Percentiles rank a stretch among this genome's conserved stretches.
These are phyloP conservation scores for Hemileccinum impolitum DNA, from an alignment of 768 basidiomycete species.

Conservation along the genomic window DNA sequence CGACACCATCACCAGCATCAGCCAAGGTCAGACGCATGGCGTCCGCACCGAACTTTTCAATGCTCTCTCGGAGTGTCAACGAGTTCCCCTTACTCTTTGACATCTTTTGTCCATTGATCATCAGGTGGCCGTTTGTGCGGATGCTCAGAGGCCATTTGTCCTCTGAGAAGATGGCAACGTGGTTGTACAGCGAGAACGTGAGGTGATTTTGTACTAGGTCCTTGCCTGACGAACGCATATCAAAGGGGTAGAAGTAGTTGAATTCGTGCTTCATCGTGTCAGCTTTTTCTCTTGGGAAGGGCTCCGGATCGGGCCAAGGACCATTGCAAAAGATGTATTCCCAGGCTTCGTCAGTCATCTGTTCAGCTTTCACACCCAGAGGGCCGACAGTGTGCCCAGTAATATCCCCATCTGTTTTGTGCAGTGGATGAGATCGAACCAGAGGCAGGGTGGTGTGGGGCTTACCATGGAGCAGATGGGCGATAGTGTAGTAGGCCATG, in stretches of 20 bases:
- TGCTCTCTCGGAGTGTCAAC: conserved; percentile 82
- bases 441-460: neutral
- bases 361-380: conserved; percentile 79
- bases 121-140: conserved; percentile 93
- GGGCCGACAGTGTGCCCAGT: conserved; percentile 79
- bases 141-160: conserved; percentile 90
- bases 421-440: conserved; percentile 7
- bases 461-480: conserved; percentile 88
- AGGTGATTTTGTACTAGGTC: conserved; percentile 95
- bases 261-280: conserved; percentile 87
- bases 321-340: conserved; percentile 86
- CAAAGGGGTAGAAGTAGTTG: conserved; percentile 97
- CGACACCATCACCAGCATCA: conserved; percentile 95
- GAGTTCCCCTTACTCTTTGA: conserved; percentile 96
- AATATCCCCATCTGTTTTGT: conserved; percentile 55
- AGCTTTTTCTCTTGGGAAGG: conserved; percentile 71
- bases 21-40: conserved; percentile 89
- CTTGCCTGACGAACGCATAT: conserved; percentile 96
- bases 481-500: conserved; percentile 96
- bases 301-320: conserved; percentile 64
- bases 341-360: conserved; percentile 98
- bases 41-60: conserved; percentile 96
- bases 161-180: conserved; percentile 86
- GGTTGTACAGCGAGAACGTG: conserved; percentile 92
- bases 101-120: conserved; percentile 99